Evolutionary conservation across 2,329 filamentous ascomycete species (phyloP).

Genomic region (Lecanicillium sp.): DNA sequence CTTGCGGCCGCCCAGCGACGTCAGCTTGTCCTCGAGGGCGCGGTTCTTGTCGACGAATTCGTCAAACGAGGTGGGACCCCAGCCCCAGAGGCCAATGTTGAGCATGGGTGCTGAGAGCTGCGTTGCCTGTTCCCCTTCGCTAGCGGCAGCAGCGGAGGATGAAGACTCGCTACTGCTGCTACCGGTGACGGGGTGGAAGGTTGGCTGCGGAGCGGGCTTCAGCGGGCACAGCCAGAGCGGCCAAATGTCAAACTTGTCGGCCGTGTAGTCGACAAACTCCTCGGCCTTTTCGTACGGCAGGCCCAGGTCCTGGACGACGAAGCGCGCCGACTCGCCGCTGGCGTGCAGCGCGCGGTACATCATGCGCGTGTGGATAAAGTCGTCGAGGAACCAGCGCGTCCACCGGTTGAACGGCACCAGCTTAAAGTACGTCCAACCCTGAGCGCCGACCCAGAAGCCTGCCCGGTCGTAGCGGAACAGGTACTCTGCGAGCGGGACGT

Average conservation of each 20-base stretch:
- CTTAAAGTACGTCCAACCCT: constrained; percentile 60
- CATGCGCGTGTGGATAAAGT: constrained; percentile 67
- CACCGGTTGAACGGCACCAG: constrained; percentile 56
- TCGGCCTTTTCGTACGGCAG: constrained; percentile 45
- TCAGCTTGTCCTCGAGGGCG: constrained; percentile 61
- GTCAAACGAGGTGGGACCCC: constrained; percentile 48
- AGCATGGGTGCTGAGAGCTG: constrained; percentile 34
- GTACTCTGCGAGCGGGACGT: constrained; percentile 63
- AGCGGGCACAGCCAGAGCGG: constrained; percentile 54
- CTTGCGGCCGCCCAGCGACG: constrained; percentile 67
- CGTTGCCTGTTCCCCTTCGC: constrained; percentile 12
- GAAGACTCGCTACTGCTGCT: constrained; percentile 18
- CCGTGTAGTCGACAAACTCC: constrained; percentile 48
- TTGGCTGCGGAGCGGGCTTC: constrained; percentile 38
- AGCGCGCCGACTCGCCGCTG: constrained; percentile 55
- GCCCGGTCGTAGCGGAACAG: constrained; percentile 71
- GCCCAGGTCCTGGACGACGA: constrained; percentile 62
- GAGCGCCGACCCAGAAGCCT: constrained; percentile 64
- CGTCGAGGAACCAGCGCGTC: constrained; percentile 62
- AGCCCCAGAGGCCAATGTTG: constrained; percentile 73
- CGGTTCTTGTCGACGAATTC: constrained; percentile 66
- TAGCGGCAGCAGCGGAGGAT: constrained; percentile 9
- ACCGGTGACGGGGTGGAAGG: constrained; percentile 47
- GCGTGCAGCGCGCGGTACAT: constrained; percentile 65
- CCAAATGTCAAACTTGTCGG: constrained; percentile 45